Evolutionary conservation across 352 stramenopile genomes (phyloP), one percentile per base, ranked within the genome.

Genomic region (Peronospora farinosa): DNA sequence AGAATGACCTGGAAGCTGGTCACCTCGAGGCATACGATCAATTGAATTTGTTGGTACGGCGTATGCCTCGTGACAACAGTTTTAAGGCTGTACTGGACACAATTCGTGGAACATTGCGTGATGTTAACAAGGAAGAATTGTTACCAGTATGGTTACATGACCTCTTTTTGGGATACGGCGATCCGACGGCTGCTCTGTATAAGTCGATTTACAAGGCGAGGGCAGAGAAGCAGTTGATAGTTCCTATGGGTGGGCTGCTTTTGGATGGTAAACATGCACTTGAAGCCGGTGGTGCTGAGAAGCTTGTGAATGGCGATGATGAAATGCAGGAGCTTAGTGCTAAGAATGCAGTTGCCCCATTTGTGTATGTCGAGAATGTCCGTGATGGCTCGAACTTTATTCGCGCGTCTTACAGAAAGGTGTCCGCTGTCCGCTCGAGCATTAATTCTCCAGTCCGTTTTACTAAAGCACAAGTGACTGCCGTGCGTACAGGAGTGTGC

Each of bases 71-170:
- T 30, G 80, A 94, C 21, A 98, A 97, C 58, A 98, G 97, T 61
- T 98, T 98, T 60, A 98, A 97, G 54, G 61, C 87, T 12, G 77
- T 98, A 9, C 54, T 98, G 8, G 84, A 97, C 51, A 96, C 90
- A n/a, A 86, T 98, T 15, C 27, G 51, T 17, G 41, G 41, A 2
- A 46, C 67, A 3, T 68, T 51, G 43, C 42, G 32, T 3, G 40
- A 69, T 27, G 49, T 51, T 28, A 65, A 63, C 40, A 67, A 61
- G 39, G 60, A 77, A 17, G 63, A 72, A 9, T 39, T 75, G 9
- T 48, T 99, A 19, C 96, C 96, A 7, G 54, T 56, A 19, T 99
- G 95, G 95, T 68, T 99, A 13, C 84, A 97, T 58, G 81, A 96
- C 23, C 66, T 98, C 2, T 83, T 98, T 10, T 70, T 99, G 13